Evolutionary conservation across 768 basidiomycete genomes (phyloP).

Genomic region (Panellus pusillus): DNA sequence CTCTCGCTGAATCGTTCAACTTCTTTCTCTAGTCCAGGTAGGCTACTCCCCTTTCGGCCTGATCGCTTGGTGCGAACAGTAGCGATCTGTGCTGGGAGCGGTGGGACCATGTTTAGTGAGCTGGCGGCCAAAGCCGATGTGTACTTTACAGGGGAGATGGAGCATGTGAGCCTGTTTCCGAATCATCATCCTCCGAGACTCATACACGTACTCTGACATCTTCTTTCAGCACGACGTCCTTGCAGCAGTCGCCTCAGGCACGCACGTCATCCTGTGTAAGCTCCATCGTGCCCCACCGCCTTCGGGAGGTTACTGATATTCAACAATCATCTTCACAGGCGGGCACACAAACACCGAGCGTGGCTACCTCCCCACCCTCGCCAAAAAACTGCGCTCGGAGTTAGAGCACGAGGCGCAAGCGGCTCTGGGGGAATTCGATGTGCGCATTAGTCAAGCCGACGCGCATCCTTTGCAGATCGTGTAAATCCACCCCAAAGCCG

Average conservation of each 20-base stretch:
- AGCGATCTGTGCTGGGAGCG: conserved; percentile 91
- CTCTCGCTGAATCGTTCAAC: no score
- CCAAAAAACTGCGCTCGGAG: conserved; percentile 57
- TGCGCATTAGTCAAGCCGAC: conserved; percentile 74
- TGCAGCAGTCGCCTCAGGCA: conserved; percentile 72
- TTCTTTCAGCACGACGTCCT: conserved; percentile 78
- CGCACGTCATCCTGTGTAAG: conserved; percentile 83
- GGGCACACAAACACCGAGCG: conserved; percentile 96
- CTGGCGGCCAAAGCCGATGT: conserved; percentile 69
- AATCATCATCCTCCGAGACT: neutral
- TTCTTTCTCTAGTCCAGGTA: conserved; percentile 58
- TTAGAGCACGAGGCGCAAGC: conserved; percentile 38
- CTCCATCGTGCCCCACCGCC: conserved; percentile 11
- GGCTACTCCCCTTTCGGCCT: conserved; percentile 45
- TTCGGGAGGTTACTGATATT: neutral
- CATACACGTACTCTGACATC: neutral
- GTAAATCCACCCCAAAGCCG: conserved; percentile 24
- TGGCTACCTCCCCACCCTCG: conserved; percentile 81
- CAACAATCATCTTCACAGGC: conserved; percentile 42
- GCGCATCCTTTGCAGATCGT: conserved; percentile 72
- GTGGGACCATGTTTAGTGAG: conserved; percentile 72
- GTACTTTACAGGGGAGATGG: conserved; percentile 92
- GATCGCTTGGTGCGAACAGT: conserved; percentile 52
- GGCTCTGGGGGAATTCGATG: conserved; percentile 46
- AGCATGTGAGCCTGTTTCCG: conserved; percentile 57